Percentiles rank a stretch among this genome's conserved stretches.
These are phyloP conservation scores for Neurospora intermedia DNA, from an alignment of 495 filamentous ascomycete species.

Conservation along the genomic window DNA sequence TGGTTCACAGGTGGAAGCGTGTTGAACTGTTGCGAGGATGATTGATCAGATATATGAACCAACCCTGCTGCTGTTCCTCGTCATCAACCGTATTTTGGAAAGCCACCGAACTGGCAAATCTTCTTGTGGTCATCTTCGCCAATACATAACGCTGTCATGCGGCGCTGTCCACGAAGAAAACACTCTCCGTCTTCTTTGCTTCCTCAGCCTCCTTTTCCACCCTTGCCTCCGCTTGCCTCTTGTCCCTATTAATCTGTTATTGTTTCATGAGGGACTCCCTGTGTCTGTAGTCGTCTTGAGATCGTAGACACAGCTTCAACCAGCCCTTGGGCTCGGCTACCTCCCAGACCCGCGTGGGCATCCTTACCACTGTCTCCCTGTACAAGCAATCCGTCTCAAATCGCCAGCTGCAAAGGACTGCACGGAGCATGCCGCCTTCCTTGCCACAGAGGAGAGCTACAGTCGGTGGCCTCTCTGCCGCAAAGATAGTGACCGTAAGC, in stretches of 20 bases:
- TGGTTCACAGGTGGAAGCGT: background rate
- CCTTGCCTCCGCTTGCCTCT: background rate
- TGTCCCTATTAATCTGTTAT: background rate
- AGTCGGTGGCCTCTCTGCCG: conserved; percentile 22
- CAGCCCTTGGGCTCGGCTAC: background rate
- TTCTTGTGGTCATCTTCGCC: background rate
- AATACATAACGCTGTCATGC: background rate
- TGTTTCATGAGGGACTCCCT: background rate
- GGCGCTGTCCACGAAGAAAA: background rate
- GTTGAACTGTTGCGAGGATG: background rate
- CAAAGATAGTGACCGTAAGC: conserved; percentile 27
- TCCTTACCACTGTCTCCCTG: conserved; percentile 28
- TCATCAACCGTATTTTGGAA: background rate
- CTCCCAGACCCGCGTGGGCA: conserved; percentile 13
- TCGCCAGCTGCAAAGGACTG: conserved; percentile 28
- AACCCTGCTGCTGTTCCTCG: background rate
- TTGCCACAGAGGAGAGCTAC: conserved; percentile 22
- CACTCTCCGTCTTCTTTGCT: background rate
- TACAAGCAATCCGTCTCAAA: conserved; percentile 18
- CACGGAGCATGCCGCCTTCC: conserved; percentile 33
- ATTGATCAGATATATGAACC: background rate
- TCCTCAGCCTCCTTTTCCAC: background rate
- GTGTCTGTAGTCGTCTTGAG: background rate
- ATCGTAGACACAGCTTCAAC: background rate
- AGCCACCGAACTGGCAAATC: background rate